Evolutionary conservation across 257 asterid genomes (phyloP).

Genomic region (Solanum ahanhuiri): DNA sequence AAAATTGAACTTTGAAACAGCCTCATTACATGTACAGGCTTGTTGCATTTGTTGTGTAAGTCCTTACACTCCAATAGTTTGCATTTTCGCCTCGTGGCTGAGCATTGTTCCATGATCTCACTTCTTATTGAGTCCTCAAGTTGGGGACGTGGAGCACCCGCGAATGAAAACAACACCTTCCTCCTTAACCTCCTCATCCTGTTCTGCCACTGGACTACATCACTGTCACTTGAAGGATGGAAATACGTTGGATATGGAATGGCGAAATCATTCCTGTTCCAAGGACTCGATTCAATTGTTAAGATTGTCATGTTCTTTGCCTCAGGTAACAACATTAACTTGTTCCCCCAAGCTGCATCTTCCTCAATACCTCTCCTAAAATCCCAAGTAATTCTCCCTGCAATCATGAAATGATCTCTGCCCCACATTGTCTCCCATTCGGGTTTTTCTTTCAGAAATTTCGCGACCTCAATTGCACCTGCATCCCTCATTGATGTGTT

Average conservation of each 20-base stretch:
- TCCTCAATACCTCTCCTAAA: slow-evolving; percentile 35
- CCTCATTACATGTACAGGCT: slow-evolving; percentile 54
- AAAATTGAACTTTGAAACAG: slow-evolving; percentile 48
- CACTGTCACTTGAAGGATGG: slow-evolving; percentile 53
- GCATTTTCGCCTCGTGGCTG: slow-evolving; percentile 24
- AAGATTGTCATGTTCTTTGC: slow-evolving; percentile 53
- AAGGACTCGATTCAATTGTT: slow-evolving; percentile 76
- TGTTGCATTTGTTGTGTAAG: slow-evolving; percentile 39
- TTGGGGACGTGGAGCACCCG: slow-evolving; percentile 66
- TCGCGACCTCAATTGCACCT: slow-evolving; percentile 20
- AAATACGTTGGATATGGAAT: slow-evolving; percentile 85
- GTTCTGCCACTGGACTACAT: slow-evolving; percentile 45
- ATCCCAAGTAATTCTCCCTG: slow-evolving; percentile 84
- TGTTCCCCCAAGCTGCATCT: slow-evolving; percentile 66
- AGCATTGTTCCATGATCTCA: slow-evolving; percentile 63
- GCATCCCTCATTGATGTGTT: slow-evolving; percentile 29
- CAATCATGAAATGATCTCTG: slow-evolving; percentile 59
- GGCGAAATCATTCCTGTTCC: slow-evolving; percentile 71
- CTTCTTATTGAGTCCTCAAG: slow-evolving; percentile 47
- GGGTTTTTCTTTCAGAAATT: slow-evolving; percentile 30
- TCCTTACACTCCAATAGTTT: slow-evolving; percentile 44
- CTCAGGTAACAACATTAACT: slow-evolving; percentile 56
- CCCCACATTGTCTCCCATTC: slow-evolving; percentile 66
- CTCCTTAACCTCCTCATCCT: slow-evolving; percentile 41
- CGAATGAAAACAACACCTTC: slow-evolving; percentile 42